Base-by-base conservation (phyloP, 352 stramenopile genomes). In the Phytophthora hibernalis region DNA sequence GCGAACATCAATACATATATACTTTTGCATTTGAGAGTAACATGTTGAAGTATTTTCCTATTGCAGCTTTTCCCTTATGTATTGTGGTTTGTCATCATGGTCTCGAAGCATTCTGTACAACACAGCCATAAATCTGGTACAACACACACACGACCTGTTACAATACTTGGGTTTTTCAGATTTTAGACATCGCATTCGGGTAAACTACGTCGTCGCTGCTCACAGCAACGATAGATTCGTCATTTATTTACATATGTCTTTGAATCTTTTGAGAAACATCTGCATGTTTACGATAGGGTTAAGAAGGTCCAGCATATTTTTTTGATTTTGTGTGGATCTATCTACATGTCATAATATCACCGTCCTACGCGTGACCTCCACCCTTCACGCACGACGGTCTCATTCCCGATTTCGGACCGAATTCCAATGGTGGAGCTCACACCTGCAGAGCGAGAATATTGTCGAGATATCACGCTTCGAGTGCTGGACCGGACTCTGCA, bases 401-500 rank as follows among this genome's bases (percentile, higher is more conserved):
- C 51, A 67, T 49, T 67, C 24, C 9, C 44, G 3, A 6, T 20
- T 54, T 54, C 13, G 12, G 37, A 16, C 20, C 49, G 11, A n/a
- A 12, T 9, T 15, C 9, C 15, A 40, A 62, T 51, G 60, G 13
- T 37, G 31, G 43, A 56, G 24, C 51, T 68, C 7, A 45, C 60
- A 5, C 33, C 60, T 51, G 22, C 22, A 15, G 60, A 68, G 30
- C 43, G 43, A 16, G 60, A 68, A 33, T 55, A 56, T 30, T 68
- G 60, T 62, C 60, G 60, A 42, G 60, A 68, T 21, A 50, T 61
- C 0, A 68, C 60, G 4, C 33, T 68, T 0, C 37, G 61, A 33
- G 60, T 62, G 2, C 31, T 68, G n/a, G 60, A 68, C 11, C 26
- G 60, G 20, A 62, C 52, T 5, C 33, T 68, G 11, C 60, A 68